These are phyloP conservation scores for Dipodascus geniculatus DNA, from an alignment of 805 yeast genomes.

Conservation along the genomic window DNA sequence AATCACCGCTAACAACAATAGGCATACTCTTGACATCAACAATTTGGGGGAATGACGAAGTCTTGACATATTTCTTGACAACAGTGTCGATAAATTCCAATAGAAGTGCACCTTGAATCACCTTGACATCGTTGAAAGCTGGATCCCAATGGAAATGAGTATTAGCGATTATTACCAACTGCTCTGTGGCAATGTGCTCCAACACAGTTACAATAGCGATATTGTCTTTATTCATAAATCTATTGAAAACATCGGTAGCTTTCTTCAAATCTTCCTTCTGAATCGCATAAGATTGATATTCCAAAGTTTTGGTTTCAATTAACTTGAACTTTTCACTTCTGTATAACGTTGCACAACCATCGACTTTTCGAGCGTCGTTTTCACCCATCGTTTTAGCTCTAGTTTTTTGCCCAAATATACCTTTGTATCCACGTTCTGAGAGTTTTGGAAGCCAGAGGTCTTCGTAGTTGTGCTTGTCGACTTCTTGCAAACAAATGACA, in stretches of 20 bases:
- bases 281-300: constrained; percentile 48
- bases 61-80: constrained; percentile 4
- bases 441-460: constrained; percentile 77
- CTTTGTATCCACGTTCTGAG: constrained; percentile 64
- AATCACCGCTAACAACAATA: constrained; percentile 88
- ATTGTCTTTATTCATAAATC: constrained; percentile 93
- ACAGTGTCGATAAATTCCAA: constrained; percentile 74
- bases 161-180: constrained; percentile 62
- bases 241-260: constrained; percentile 87
- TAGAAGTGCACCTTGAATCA: constrained; percentile 87
- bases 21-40: constrained; percentile 46
- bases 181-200: constrained; percentile 63
- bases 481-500: constrained; percentile 88
- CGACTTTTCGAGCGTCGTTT: constrained; percentile 81
- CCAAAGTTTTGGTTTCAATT: constrained; percentile 60
- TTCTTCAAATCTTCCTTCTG: constrained; percentile 66
- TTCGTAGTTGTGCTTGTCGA: constrained; percentile 74
- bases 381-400: constrained; percentile 66
- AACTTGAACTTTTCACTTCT: constrained; percentile 57
- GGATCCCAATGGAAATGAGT: constrained; percentile 99
- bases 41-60: constrained; percentile 24
- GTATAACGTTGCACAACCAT: constrained; percentile 96
- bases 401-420: constrained; percentile 75
- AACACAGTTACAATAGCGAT: constrained; percentile 70
- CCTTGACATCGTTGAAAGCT: constrained; percentile 85